phyloP scores from a whole-genome alignment of 2,329 filamentous ascomycete genomes.

The Ustulina deusta region DNA sequence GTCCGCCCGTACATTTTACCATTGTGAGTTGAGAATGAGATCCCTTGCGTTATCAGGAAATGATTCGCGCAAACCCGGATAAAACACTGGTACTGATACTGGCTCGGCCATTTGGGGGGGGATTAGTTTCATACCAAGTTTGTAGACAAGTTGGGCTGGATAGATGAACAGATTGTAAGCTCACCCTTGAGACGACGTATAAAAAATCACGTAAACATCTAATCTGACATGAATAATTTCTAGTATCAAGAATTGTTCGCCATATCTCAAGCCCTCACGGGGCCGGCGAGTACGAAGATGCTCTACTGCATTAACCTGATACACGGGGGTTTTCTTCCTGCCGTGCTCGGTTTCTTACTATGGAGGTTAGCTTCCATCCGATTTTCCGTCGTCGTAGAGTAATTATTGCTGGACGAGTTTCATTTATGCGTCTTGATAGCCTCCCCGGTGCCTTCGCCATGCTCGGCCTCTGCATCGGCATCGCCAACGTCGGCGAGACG shows the following conservation, averaged over 20 bases:
- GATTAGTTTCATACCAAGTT: slow-evolving; percentile 68
- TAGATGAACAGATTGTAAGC: slow-evolving; percentile 74
- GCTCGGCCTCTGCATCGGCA: slow-evolving; percentile 74
- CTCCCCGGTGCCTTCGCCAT: slow-evolving; percentile 78
- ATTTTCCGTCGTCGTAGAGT: background rate
- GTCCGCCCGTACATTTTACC: background rate
- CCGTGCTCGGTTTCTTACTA: slow-evolving; percentile 69
- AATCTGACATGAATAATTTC: no score
- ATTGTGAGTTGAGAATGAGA: background rate
- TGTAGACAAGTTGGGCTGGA: slow-evolving; percentile 70
- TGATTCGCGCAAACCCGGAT: no score
- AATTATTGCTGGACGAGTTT: no score
- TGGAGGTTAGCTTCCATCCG: slow-evolving; percentile 65
- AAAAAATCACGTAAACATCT: background rate
- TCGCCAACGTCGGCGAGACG: slow-evolving; percentile 68
- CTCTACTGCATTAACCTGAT: slow-evolving; percentile 75
- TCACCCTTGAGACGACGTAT: background rate
- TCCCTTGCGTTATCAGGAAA: background rate
- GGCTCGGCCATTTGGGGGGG: background rate
- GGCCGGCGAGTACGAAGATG: slow-evolving; percentile 79
- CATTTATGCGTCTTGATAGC: slow-evolving; percentile 50
- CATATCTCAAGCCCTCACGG: slow-evolving; percentile 74
- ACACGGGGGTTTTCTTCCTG: slow-evolving; percentile 69
- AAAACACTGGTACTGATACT: background rate
- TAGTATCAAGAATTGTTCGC: slow-evolving; percentile 79